Evolutionary conservation across 257 asterid genomes (phyloP).

Genomic region (Gardenia jasminoides): DNA sequence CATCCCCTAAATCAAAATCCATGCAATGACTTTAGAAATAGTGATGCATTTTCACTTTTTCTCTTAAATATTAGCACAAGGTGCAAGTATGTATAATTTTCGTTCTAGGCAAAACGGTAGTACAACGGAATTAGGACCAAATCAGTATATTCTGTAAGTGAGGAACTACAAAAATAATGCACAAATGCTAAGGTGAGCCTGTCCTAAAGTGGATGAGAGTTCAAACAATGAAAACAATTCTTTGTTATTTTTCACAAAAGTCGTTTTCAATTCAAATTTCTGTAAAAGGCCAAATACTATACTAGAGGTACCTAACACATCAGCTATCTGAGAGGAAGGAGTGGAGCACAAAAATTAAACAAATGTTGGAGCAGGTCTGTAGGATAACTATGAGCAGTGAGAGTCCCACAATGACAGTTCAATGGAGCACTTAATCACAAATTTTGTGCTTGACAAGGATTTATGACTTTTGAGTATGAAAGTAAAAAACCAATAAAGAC

Average conservation of each 20-base stretch:
- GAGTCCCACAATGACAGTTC: not conserved
- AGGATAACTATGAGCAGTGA: not conserved
- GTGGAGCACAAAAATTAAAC: not conserved
- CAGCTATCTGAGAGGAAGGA: not conserved
- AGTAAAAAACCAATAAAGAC: no score
- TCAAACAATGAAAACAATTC: not conserved
- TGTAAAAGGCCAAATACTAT: not conserved
- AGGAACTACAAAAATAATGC: no score
- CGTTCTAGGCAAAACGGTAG: no score
- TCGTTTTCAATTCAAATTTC: not conserved
- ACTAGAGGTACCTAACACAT: not conserved
- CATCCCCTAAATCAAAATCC: no score
- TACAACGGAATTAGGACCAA: no score
- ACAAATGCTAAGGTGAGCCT: not conserved
- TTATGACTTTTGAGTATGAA: not conserved
- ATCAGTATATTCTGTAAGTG: no score
- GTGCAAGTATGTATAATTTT: no score
- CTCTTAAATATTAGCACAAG: no score
- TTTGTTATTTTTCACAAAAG: not conserved
- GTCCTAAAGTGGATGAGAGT: not conserved
- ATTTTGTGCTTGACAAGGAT: not conserved
- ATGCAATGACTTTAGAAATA: no score
- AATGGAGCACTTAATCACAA: not conserved
- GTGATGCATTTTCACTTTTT: no score
- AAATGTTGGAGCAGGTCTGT: not conserved